These are phyloP conservation scores for Lachnellula suecica DNA, from an alignment of 2,329 filamentous ascomycete genomes.

Conservation along the genomic window DNA sequence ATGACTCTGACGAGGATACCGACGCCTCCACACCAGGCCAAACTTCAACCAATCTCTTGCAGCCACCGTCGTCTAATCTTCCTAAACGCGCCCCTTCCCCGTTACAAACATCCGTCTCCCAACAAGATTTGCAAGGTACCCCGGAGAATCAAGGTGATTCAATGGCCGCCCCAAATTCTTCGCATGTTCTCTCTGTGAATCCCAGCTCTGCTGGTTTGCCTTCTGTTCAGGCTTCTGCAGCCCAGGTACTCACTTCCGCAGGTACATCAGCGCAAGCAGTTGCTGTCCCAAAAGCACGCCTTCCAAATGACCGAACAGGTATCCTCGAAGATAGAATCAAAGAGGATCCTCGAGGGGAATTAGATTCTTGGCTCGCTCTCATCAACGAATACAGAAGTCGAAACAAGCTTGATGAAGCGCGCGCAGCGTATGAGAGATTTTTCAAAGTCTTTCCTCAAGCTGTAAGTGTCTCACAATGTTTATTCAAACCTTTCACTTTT, in stretches of 20 bases:
- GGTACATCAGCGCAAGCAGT: slow-evolving; percentile 21
- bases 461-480: slow-evolving; percentile 64
- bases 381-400: slow-evolving; percentile 82
- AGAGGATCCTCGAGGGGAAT: slow-evolving; percentile 88
- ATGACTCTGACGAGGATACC: slow-evolving; percentile 36
- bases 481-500: slow-evolving; percentile 1
- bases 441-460: slow-evolving; percentile 85
- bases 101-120: slow-evolving; percentile 29
- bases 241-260: slow-evolving; percentile 28
- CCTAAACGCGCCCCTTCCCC: slow-evolving; percentile 31
- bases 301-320: slow-evolving; percentile 35
- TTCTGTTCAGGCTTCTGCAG: slow-evolving; percentile 21
- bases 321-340: slow-evolving; percentile 83
- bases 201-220: slow-evolving; percentile 21
- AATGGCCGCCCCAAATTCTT: slow-evolving; percentile 18
- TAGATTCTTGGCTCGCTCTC: slow-evolving; percentile 86
- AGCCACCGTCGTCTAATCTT: slow-evolving; percentile 25
- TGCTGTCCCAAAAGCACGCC: slow-evolving; percentile 33
- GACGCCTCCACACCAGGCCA: slow-evolving; percentile 26
- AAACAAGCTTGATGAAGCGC: slow-evolving; percentile 78
- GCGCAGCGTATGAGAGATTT: slow-evolving; percentile 81
- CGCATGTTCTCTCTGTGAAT: slow-evolving; percentile 26
- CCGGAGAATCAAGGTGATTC: slow-evolving; percentile 32
- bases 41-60: slow-evolving; percentile 20
- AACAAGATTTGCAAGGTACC: slow-evolving; percentile 24